Base-by-base conservation (phyloP, 179 eudicot species). In the Silene noctiflora region DNA sequence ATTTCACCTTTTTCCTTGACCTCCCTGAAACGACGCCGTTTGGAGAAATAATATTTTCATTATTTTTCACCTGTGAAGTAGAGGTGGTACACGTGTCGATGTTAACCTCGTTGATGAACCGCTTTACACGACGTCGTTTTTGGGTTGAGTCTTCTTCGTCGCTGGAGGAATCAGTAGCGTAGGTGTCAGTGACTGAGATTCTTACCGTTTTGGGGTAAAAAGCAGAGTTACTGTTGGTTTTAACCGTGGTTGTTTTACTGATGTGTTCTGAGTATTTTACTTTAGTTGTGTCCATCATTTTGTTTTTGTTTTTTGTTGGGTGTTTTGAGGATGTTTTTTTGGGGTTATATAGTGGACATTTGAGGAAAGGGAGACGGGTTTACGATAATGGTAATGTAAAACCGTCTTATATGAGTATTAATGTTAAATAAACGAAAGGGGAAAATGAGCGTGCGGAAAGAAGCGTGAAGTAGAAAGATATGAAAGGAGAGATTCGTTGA, bases 81-180 rank as follows among this genome's bases (percentile, higher is more conserved):
- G 71, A 16, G 4, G 70, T 8, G 8, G 79, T 71, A 48, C 79
- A 78, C 0, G 80, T 72, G 67, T 88, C 86, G 55, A 94, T 86
- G 14, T 25, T 84, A 20, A 92, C 87, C 72, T 91, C 88, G 77
- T 81, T 86, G 8, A 92, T 75, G 72, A 84, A 94, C 58, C 81
- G 85, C 74, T 81, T 90, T 17, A 94, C 82, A 65, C 94, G 83
- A 21, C 83, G 88, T 0, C 89, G 87, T 16, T 33, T 10, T 0
- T 6, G 13, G 19, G 19, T 4, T 3, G 4, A 1, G 0, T 7
- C 10, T 7, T 67, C 82, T 1, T 86, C 90, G 48, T 88, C 96
- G 42, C 89, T 76, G 12, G 98, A 93, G 1, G 95, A 91, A 68
- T 93, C 97, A 4, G 97, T 93, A 1, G 97, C 98, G 39, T 93